Evolutionary conservation across 2,329 filamentous ascomycete species (phyloP).

Genomic region (Neonectria ditissima): DNA sequence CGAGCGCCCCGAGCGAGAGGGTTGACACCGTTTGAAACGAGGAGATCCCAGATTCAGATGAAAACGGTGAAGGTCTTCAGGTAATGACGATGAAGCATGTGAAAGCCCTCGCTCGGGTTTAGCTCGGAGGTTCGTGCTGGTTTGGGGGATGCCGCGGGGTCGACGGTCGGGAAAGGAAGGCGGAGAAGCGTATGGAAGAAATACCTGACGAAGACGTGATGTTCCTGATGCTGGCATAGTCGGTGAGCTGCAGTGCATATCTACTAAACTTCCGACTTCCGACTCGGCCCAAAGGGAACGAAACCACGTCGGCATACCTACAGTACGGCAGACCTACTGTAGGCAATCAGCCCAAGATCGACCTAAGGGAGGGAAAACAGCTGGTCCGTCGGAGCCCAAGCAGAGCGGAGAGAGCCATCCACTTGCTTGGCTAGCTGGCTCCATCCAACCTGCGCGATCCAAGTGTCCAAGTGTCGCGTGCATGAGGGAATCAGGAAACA

Average conservation of each 20-base stretch:
- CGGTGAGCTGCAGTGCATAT: background rate
- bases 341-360: background rate
- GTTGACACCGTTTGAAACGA: background rate
- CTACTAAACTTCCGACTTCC: slow-evolving; percentile 1
- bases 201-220: background rate
- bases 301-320: no score
- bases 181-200: background rate
- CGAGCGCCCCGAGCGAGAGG: background rate
- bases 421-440: slow-evolving; percentile 34
- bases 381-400: background rate
- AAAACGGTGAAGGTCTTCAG: background rate
- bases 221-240: background rate
- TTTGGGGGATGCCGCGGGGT: slow-evolving; percentile 1
- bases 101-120: background rate
- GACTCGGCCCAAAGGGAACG: slow-evolving; percentile 14
- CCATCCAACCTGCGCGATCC: slow-evolving; percentile 32
- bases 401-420: slow-evolving; percentile 39
- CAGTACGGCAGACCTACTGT: no score
- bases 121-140: background rate
- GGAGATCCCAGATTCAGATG: background rate
- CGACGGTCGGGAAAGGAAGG: background rate
- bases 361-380: background rate
- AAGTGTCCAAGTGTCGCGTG: slow-evolving; percentile 39
- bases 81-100: background rate
- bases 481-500: slow-evolving; percentile 35